Conservation (phyloP, 345 rosid species). For the Carallia pectinifolia region DNA sequence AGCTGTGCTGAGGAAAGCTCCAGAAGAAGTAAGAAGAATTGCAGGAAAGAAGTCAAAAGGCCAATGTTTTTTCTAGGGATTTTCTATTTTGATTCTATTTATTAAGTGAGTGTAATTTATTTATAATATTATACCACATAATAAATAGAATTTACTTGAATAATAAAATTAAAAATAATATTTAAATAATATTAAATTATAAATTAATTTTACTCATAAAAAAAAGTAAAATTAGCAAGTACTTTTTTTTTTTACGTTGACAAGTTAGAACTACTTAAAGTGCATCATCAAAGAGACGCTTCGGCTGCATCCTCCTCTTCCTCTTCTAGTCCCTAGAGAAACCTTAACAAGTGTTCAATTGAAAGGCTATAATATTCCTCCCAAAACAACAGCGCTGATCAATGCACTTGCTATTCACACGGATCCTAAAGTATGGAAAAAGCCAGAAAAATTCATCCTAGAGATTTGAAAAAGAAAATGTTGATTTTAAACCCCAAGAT, state of each 20-base stretch:
- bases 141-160: too few species aligned
- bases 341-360: conserved; percentile 8
- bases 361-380: conserved; percentile 13
- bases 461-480: conserved; percentile 21
- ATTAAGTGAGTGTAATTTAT: too few species aligned
- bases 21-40: conserved; percentile 24
- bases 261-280: conserved; percentile 13
- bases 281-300: conserved; percentile 30
- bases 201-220: too few species aligned
- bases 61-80: not conserved
- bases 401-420: conserved; percentile 22
- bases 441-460: conserved; percentile 14
- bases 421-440: conserved; percentile 22
- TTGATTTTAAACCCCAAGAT: conserved; percentile 6
- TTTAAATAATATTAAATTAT: too few species aligned
- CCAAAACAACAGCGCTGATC: conserved; percentile 19
- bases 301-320: conserved; percentile 21
- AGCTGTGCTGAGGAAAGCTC: conserved; percentile 12
- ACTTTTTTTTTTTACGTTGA: not conserved
- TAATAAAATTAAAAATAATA: too few species aligned
- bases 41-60: conserved; percentile 5
- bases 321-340: conserved; percentile 27
- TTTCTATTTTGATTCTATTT: too few species aligned
- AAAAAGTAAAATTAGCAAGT: not conserved
- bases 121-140: too few species aligned